Evolutionary conservation across 345 rosid species (phyloP).

Genomic region (Acer negundo): DNA sequence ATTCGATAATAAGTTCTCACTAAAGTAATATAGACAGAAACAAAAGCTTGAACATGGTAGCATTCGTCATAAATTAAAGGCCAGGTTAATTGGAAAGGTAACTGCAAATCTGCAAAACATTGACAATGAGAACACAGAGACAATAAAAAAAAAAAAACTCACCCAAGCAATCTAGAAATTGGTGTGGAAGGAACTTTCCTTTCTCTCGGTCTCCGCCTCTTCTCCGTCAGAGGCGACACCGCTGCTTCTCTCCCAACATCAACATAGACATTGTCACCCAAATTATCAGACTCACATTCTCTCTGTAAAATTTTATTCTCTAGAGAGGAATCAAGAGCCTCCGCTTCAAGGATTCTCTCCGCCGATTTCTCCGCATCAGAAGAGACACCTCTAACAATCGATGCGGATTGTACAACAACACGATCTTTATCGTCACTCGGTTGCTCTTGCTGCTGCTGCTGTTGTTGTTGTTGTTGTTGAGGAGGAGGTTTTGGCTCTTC

Average conservation of each 20-base stretch:
- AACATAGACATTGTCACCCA: slow-evolving; percentile 23
- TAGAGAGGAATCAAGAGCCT: slow-evolving; percentile 23
- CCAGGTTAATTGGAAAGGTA: not conserved
- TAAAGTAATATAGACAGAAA: too few relatives aligned
- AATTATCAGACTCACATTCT: slow-evolving; percentile 26
- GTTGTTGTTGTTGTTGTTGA: not conserved
- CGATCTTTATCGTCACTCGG: not conserved
- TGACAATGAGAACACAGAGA: not conserved
- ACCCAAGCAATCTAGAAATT: slow-evolving; percentile 88
- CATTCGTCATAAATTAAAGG: not conserved
- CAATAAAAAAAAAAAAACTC: slow-evolving; percentile 11
- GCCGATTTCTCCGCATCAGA: slow-evolving; percentile 3
- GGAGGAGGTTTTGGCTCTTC: not conserved
- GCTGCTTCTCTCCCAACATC: slow-evolving; percentile 23
- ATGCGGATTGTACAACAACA: slow-evolving; percentile 10
- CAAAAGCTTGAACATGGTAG: not conserved
- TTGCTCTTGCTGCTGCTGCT: too few relatives aligned
- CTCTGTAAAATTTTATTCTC: slow-evolving; percentile 21
- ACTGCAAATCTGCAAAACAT: not conserved
- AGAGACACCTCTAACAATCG: not conserved
- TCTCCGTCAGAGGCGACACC: slow-evolving; percentile 18
- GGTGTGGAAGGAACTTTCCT: slow-evolving; percentile 93
- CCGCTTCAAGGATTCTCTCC: slow-evolving; percentile 13
- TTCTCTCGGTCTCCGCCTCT: slow-evolving; percentile 85
- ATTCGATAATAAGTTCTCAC: not conserved